Conservation (phyloP, 805 yeast genomes). For the Candida patagonica region DNA sequence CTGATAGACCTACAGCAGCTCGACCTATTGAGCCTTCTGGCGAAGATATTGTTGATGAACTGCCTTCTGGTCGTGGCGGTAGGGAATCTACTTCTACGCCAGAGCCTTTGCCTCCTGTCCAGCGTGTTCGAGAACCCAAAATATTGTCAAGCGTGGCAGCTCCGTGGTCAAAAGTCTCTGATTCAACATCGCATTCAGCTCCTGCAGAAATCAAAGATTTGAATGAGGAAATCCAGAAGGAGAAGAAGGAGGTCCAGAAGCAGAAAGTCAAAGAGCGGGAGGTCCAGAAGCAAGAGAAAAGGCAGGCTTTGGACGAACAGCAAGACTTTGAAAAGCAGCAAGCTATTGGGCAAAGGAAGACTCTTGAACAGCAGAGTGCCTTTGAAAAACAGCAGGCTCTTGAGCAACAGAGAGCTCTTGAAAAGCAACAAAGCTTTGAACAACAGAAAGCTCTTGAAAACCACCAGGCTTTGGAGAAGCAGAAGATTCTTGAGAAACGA, state of each 20-base stretch:
- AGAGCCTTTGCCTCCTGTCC: too few species aligned
- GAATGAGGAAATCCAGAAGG: not conserved
- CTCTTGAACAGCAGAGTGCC: too few species aligned
- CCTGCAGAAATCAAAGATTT: not conserved
- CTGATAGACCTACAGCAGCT: too few species aligned
- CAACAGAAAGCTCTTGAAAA: constrained; percentile 5
- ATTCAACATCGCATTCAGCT: not conserved
- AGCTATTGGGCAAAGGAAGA: too few species aligned
- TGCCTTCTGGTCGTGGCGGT: too few species aligned
- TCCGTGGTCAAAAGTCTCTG: constrained; percentile 3
- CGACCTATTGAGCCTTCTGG: too few species aligned
- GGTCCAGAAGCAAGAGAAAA: too few species aligned
- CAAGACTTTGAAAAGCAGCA: constrained; percentile 1
- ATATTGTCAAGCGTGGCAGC: constrained; percentile 1
- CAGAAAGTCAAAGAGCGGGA: too few species aligned
- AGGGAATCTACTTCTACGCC: too few species aligned
- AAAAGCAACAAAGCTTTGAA: constrained; percentile 6
- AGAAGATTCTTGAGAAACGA: too few species aligned
- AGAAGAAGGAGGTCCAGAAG: not conserved
- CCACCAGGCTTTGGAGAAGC: constrained; percentile 6
- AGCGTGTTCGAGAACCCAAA: too few species aligned
- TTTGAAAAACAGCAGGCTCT: constrained; percentile 4
- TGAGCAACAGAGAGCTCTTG: not conserved
- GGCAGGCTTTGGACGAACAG: constrained; percentile 2
- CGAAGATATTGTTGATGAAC: too few species aligned